A percentile compares a stretch with the other conserved stretches of the same genome.
Conservation (phyloP, 805 yeast species). For the Danielia reshetovae region DNA sequence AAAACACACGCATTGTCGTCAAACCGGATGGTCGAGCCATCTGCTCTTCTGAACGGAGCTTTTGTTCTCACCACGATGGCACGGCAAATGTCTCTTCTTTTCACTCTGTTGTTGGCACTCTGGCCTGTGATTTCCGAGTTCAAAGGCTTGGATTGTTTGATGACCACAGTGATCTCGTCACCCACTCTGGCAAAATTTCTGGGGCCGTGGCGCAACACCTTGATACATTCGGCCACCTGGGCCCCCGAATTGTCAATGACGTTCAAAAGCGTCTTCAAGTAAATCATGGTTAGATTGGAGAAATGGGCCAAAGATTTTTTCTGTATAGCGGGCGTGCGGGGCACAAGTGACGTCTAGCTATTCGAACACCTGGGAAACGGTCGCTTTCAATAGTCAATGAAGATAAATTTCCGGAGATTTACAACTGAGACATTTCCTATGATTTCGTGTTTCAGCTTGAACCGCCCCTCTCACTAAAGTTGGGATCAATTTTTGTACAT, state of each 20-base stretch:
- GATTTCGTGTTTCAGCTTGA: no score
- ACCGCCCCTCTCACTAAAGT: no score
- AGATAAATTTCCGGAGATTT: no score
- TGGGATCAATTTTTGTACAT: no score
- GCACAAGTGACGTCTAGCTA: no score
- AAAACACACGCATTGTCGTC: constrained; percentile 98
- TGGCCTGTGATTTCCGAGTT: constrained; percentile 70
- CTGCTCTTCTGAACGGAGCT: constrained; percentile 70
- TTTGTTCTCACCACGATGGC: constrained; percentile 94
- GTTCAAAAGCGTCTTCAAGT: constrained; percentile 79
- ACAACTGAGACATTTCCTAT: no score
- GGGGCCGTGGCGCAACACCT: constrained; percentile 87
- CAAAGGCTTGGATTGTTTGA: constrained; percentile 82
- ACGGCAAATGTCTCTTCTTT: constrained; percentile 92
- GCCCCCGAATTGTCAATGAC: constrained; percentile 97
- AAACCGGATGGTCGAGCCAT: constrained; percentile 81
- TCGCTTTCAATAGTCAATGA: no score
- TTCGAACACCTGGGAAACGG: no score
- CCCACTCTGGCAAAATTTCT: constrained; percentile 80
- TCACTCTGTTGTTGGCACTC: constrained; percentile 72
- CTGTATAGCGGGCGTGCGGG: constrained; percentile 9
- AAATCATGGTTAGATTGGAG: constrained; percentile 54
- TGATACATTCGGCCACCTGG: constrained; percentile 90
- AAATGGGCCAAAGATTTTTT: constrained; percentile 5
- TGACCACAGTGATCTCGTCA: constrained; percentile 91